Conservation (phyloP, 345 rosid species). For the Reutealis trisperma region DNA sequence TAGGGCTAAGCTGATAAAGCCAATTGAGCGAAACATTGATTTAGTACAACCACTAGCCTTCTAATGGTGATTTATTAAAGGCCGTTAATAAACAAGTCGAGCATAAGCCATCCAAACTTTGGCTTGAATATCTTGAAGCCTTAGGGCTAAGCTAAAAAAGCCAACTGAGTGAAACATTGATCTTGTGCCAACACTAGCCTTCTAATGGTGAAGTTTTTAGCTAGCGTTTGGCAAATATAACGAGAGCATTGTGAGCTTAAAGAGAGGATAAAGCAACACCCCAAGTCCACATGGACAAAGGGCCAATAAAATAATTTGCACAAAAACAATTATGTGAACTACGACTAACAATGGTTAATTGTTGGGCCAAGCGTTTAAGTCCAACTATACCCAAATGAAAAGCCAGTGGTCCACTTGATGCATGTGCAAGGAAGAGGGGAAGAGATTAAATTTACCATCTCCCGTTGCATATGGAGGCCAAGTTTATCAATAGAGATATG, state of each 20-base stretch:
- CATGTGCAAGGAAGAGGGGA: not conserved
- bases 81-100: too few relatives aligned
- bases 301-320: not conserved
- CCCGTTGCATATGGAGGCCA: constrained; percentile 51
- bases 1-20: too few relatives aligned
- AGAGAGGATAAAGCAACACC: not conserved
- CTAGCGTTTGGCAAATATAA: not conserved
- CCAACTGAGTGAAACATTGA: too few relatives aligned
- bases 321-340: not conserved
- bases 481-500: constrained; percentile 54
- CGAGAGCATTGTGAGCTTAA: not conserved
- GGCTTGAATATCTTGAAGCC: too few relatives aligned
- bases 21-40: too few relatives aligned
- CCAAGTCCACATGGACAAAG: not conserved
- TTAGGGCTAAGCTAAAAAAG: too few relatives aligned
- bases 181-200: not conserved
- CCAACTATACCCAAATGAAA: not conserved
- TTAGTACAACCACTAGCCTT: not conserved
- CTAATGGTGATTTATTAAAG: too few relatives aligned
- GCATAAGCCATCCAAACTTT: too few relatives aligned
- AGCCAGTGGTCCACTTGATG: not conserved
- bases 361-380: not conserved
- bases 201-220: not conserved
- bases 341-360: not conserved
- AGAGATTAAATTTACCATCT: constrained; percentile 41